Conservation (phyloP, 202 grass and related monocot species). For the Zizania palustris region DNA sequence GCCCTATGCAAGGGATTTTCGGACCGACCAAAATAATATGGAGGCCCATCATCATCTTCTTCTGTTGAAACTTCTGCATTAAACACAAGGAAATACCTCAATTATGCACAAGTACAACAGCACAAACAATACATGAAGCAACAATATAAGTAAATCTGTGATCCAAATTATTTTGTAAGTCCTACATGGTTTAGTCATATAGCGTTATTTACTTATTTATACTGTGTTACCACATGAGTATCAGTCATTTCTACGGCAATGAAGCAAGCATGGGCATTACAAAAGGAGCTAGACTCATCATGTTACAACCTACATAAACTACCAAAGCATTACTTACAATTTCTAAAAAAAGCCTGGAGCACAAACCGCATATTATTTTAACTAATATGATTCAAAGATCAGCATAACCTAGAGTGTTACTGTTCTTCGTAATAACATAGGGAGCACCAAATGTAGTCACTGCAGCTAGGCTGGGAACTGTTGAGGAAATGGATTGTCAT, state of each 20-base stretch:
- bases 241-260: constrained; percentile 32
- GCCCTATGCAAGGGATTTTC: constrained; percentile 34
- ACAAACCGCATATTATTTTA: constrained; percentile 20
- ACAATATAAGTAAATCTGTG: background rate
- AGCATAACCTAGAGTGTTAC: constrained; percentile 21
- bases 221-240: constrained; percentile 1
- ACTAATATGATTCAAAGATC: constrained; percentile 31
- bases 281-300: constrained; percentile 2
- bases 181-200: background rate
- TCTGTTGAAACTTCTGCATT: constrained; percentile 44
- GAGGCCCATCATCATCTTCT: constrained; percentile 17
- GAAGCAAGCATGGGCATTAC: constrained; percentile 9
- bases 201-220: background rate
- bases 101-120: constrained; percentile 9
- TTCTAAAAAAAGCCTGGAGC: background rate
- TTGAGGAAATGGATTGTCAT: background rate
- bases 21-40: constrained; percentile 43
- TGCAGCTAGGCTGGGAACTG: constrained; percentile 28
- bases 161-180: constrained; percentile 19
- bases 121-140: constrained; percentile 32
- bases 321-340: background rate
- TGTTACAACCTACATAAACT: constrained; percentile 11
- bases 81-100: constrained; percentile 33
- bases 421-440: constrained; percentile 26
- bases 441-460: constrained; percentile 11